A percentile compares a stretch with the other conserved stretches of the same genome.
phyloP scores from a whole-genome alignment of 371 early-diverging fungal genomes.

The Circinella minor region DNA sequence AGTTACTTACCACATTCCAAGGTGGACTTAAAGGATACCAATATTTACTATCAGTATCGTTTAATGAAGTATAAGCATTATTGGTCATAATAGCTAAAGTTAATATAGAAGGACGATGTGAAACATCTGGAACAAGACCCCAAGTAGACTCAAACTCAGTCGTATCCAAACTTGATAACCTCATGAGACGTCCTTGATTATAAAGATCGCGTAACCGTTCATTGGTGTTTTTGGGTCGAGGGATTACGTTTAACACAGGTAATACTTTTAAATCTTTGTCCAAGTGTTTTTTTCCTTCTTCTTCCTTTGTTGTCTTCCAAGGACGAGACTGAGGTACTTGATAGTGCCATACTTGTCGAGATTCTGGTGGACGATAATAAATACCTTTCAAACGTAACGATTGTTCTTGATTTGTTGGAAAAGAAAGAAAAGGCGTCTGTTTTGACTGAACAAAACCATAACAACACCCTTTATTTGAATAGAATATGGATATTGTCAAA shows the following conservation, averaged over 20 bases:
- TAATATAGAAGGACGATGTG: conserved; percentile 70
- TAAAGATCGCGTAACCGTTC: conserved; percentile 15
- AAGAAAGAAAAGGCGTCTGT: conserved; percentile 3
- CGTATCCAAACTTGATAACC: conserved; percentile 3
- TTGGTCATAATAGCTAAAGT: conserved; percentile 78
- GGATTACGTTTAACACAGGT: conserved; percentile 25
- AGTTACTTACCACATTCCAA: conserved; percentile 75
- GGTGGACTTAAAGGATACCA: conserved; percentile 77
- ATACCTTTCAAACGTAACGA: conserved; percentile 33
- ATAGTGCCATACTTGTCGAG: conserved; percentile 44
- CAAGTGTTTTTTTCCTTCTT: no score
- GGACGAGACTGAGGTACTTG: conserved; percentile 20
- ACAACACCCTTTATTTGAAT: neutral
- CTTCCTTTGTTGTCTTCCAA: no score
- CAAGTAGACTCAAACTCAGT: conserved; percentile 7
- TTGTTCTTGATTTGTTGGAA: neutral
- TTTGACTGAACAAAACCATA: neutral
- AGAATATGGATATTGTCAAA: neutral
- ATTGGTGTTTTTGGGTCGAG: conserved; percentile 30
- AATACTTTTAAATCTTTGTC: conserved; percentile 12
- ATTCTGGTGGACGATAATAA: conserved; percentile 47
- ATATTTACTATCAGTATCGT: conserved; percentile 52
- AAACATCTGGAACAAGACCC: conserved; percentile 68
- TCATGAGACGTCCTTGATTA: conserved; percentile 19
- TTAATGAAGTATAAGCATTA: conserved; percentile 70